phyloP scores from a whole-genome alignment of 164 flowering plant genomes.

The Vitis amurensis region DNA sequence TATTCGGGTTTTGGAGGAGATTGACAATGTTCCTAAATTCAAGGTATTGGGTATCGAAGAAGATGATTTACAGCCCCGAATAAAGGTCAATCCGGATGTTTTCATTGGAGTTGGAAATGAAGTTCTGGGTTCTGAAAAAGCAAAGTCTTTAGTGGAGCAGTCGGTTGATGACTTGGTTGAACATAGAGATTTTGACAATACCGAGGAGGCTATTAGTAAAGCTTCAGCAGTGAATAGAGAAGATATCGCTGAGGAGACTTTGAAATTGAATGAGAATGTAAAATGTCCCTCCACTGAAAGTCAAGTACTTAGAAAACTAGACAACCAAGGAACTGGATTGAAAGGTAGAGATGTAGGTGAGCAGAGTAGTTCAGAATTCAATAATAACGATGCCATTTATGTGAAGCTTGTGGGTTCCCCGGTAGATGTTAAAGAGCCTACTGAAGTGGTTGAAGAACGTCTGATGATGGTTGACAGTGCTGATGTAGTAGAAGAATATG shows the following conservation, averaged over 20 bases:
- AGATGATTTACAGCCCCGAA: background rate
- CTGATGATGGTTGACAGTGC: background rate
- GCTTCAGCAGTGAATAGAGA: background rate
- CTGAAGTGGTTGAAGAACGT: background rate
- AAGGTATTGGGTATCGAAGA: conserved; percentile 12
- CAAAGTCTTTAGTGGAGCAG: background rate
- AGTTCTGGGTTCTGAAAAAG: background rate
- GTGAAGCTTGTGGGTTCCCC: too few relatives aligned
- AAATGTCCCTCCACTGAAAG: too few relatives aligned
- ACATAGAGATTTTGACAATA: background rate
- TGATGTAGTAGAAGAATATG: background rate
- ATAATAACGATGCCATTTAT: too few relatives aligned
- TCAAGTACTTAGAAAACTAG: too few relatives aligned
- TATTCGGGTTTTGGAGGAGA: conserved; percentile 3
- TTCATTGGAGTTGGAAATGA: background rate
- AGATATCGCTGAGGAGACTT: too few relatives aligned
- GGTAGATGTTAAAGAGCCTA: background rate
- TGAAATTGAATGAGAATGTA: too few relatives aligned
- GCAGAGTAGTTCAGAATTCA: too few relatives aligned
- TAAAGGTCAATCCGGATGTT: background rate
- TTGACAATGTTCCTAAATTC: conserved; percentile 18
- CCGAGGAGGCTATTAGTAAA: background rate
- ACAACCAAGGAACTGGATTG: too few relatives aligned
- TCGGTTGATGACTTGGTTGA: conserved; percentile 1
- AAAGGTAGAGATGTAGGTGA: too few relatives aligned